Percentiles rank a stretch among this genome's conserved stretches.
These are phyloP conservation scores for Pseudogymnoascus sp. DNA, from an alignment of 2,329 filamentous ascomycete species.

Conservation along the genomic window DNA sequence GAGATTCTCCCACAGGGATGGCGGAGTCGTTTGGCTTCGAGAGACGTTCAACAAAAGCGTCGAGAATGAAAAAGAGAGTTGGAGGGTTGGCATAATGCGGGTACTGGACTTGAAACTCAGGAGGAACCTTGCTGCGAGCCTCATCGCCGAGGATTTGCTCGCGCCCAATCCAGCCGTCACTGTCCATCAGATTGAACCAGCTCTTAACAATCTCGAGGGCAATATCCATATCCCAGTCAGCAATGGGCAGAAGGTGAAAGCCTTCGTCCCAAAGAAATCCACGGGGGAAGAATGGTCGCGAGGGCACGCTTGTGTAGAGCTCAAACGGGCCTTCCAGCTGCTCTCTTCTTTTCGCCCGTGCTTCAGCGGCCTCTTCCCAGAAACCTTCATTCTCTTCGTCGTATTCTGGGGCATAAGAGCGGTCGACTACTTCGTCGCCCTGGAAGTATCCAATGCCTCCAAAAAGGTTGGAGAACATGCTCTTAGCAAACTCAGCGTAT, in stretches of 20 bases:
- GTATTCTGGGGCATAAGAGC: constrained; percentile 85
- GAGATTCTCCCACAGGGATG: constrained; percentile 35
- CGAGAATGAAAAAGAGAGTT: constrained; percentile 83
- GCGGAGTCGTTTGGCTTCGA: constrained; percentile 43
- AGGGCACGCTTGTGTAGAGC: constrained; percentile 85
- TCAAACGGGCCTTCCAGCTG: constrained; percentile 73
- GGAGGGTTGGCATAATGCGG: constrained; percentile 97
- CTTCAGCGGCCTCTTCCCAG: constrained; percentile 83
- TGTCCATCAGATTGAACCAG: constrained; percentile 94
- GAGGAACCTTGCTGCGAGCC: constrained; percentile 87
- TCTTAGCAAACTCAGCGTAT: constrained; percentile 73
- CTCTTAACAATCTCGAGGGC: constrained; percentile 81
- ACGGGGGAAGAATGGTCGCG: constrained; percentile 88
- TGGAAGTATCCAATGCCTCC: constrained; percentile 95
- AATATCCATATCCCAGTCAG: constrained; percentile 90
- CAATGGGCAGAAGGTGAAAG: constrained; percentile 83
- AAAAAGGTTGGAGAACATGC: constrained; percentile 86
- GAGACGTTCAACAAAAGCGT: constrained; percentile 73
- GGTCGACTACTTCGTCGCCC: constrained; percentile 78
- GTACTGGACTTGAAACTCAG: constrained; percentile 90
- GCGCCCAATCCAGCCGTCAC: constrained; percentile 93
- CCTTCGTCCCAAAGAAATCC: constrained; percentile 98
- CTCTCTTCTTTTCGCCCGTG: constrained; percentile 59
- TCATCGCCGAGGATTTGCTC: constrained; percentile 91
- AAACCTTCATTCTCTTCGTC: constrained; percentile 93